Base-by-base conservation (phyloP, 2,329 filamentous ascomycete genomes). In the Colletotrichum costaricense region DNA sequence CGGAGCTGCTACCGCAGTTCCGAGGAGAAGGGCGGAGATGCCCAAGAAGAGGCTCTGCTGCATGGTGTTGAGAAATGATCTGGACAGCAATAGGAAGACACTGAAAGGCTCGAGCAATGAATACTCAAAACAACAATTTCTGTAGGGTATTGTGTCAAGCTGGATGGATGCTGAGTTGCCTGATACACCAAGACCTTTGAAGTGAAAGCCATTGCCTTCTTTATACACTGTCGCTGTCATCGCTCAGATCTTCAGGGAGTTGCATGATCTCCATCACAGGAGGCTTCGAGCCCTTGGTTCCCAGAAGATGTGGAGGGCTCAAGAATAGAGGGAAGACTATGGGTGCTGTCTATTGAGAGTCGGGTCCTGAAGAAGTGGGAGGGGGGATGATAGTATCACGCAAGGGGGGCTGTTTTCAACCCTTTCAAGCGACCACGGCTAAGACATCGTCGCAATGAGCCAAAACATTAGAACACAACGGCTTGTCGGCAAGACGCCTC, bases 251-350 rank as follows among this genome's bases (percentile, higher is more conserved):
- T 30, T 28, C 30, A 70, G 46, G 68, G 63, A 55, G 55, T 60
- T 19, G 14, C 9, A 8, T 14, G 42, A 46, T 55, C 33, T 33
- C 19, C 46, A 38, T 35, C 14, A 11, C 30, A 30, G 26, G 11
- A 26, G 14, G 26, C 14, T 12, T 58, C 54, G 30, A 46, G 19
- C 35, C 30, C 57, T 52, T 63, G n/a, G 24, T 19, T 19, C 16
- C 12, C 30, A n/a, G 6, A 28, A 9, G 19, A 5, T 19, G 30
- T 12, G 42, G 54, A 46, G n/a, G 14, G 22, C 11, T 49, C 9
- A 49, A 52, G 59, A 65, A 73, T 26, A 70, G 70, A 65, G 70
- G 59, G 59, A 28, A 59, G 24, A 63, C 67, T 73, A 73, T 60
- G 28, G 33, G 30, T 22, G 11, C 24, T 22, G 22, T 46, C 52